Percentiles rank a stretch among this genome's conserved stretches.
These are phyloP conservation scores for Chimonanthus praecox DNA, from an alignment of 164 flowering plant genomes.

Conservation along the genomic window DNA sequence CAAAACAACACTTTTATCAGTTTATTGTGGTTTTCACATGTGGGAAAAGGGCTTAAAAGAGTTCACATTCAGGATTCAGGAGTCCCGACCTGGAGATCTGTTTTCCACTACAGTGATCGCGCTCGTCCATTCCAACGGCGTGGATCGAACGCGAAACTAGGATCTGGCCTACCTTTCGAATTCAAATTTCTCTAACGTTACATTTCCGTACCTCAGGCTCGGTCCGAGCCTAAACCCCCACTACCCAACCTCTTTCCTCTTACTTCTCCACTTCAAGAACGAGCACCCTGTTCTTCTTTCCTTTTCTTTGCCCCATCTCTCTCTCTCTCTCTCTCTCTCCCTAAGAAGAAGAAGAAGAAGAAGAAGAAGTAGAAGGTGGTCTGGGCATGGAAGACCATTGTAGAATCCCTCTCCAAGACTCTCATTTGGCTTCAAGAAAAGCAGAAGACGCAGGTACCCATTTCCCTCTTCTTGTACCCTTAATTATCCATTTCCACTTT, in stretches of 20 bases:
- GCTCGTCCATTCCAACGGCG: background rate
- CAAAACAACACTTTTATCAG: no score
- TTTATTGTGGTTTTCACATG: no score
- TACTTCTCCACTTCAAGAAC: background rate
- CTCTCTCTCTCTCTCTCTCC: conserved; percentile 9
- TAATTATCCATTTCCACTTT: background rate
- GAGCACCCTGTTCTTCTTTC: no score
- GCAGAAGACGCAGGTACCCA: conserved; percentile 76
- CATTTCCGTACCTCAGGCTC: conserved; percentile 28
- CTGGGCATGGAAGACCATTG: conserved; percentile 38
- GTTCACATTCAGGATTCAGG: background rate
- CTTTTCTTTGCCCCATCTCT: background rate
- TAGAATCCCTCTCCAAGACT: conserved; percentile 35
- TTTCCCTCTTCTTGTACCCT: background rate
- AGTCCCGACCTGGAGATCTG: background rate
- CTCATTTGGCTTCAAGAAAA: conserved; percentile 75
- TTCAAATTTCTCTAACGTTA: conserved; percentile 48
- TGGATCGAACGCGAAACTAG: conserved; percentile 1
- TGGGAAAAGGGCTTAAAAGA: no score
- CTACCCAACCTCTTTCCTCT: background rate
- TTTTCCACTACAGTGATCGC: background rate
- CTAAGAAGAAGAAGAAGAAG: conserved; percentile 1
- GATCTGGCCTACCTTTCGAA: conserved; percentile 38
- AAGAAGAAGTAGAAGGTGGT: background rate
- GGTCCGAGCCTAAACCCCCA: conserved; percentile 16